phyloP scores from a whole-genome alignment of 768 basidiomycete genomes.

The Lepiota brunneoincarnata region DNA sequence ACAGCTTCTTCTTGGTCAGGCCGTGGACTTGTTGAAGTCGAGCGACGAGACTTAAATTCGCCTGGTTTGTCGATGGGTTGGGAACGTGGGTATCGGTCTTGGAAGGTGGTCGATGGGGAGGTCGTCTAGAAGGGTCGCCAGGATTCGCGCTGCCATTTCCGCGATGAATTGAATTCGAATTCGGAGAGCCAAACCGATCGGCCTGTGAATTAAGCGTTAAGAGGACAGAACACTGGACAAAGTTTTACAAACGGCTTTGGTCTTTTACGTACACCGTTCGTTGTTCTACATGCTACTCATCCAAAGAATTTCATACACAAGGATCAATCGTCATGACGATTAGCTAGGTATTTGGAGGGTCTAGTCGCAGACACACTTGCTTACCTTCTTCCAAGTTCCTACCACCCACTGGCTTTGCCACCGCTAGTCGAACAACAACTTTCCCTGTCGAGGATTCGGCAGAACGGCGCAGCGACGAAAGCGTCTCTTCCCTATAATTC shows the following conservation, averaged over 20 bases:
- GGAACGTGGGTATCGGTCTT: neutral
- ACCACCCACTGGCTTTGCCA: neutral
- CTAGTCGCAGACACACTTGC: neutral
- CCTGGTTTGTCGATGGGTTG: neutral
- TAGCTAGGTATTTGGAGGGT: constrained; percentile 4
- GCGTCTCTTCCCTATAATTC: constrained; percentile 31
- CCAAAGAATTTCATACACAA: constrained; percentile 7
- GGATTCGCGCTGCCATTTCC: neutral
- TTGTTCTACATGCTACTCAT: constrained; percentile 1
- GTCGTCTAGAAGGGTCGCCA: neutral
- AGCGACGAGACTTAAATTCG: constrained; percentile 47
- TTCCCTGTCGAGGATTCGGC: neutral
- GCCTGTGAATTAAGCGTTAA: constrained; percentile 12
- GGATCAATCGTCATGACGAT: constrained; percentile 10
- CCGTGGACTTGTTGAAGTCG: constrained; percentile 69
- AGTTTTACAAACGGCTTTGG: neutral
- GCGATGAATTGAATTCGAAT: constrained; percentile 1
- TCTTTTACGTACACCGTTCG: constrained; percentile 12
- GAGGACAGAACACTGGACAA: neutral
- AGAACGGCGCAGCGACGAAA: neutral
- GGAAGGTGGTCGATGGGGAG: neutral
- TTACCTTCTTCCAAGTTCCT: constrained; percentile 4
- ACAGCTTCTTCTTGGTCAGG: constrained; percentile 67
- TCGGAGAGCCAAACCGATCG: constrained; percentile 8
- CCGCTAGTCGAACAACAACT: constrained; percentile 2